These are phyloP conservation scores for Rhizopogon vinicolor DNA, from an alignment of 768 basidiomycete genomes.

Conservation along the genomic window DNA sequence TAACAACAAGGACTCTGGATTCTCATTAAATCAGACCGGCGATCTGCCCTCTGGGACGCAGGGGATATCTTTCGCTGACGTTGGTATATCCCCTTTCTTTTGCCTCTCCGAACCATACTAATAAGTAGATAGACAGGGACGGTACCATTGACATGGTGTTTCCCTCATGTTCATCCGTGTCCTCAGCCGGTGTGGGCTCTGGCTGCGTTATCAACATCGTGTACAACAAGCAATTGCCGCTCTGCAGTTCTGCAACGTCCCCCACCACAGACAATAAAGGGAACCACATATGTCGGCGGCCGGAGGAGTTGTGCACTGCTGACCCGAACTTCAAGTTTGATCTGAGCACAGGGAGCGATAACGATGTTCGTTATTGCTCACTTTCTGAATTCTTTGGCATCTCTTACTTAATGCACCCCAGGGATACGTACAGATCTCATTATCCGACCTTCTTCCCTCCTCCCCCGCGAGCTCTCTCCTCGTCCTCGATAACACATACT, in stretches of 20 bases:
- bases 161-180: conserved; percentile 74
- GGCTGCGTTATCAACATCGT: conserved; percentile 86
- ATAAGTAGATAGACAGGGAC: conserved; percentile 67
- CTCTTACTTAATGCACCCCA: conserved; percentile 20
- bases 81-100: conserved; percentile 49
- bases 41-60: conserved; percentile 73
- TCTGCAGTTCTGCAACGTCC: conserved; percentile 62
- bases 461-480: conserved; percentile 50
- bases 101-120: background rate
- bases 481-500: conserved; percentile 61
- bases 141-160: conserved; percentile 97
- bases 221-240: conserved; percentile 85
- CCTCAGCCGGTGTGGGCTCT: conserved; percentile 64
- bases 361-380: conserved; percentile 37
- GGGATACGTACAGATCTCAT: conserved; percentile 64
- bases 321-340: conserved; percentile 82
- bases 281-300: conserved; percentile 61
- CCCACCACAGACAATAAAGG: conserved; percentile 43
- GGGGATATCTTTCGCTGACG: conserved; percentile 83
- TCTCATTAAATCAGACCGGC: conserved; percentile 61
- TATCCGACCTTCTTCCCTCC: conserved; percentile 53
- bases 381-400: background rate
- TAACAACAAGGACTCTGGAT: conserved; percentile 77
- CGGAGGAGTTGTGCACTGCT: conserved; percentile 74
- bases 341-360: conserved; percentile 43